Percentiles rank a stretch among this genome's conserved stretches.
phyloP scores from a whole-genome alignment of 345 rosid species.

The Streptanthus diversifolius region DNA sequence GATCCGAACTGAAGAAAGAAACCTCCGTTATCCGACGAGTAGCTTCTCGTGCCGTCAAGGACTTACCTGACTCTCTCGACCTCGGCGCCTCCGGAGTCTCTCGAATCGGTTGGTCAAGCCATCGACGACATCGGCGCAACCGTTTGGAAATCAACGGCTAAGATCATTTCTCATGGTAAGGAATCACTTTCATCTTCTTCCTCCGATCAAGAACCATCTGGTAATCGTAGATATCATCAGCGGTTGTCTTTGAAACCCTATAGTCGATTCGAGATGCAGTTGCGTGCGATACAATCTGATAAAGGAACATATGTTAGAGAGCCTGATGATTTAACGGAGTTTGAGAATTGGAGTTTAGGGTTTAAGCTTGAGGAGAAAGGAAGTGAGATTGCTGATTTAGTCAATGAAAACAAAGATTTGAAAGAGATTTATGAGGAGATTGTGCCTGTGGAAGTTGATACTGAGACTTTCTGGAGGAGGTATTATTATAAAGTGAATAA shows the following conservation, averaged over 20 bases:
- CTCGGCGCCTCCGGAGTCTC: conserved; percentile 71
- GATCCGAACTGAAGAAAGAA: conserved; percentile 68
- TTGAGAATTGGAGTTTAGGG: conserved; percentile 53
- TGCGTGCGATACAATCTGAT: conserved; percentile 52
- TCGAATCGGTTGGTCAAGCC: conserved; percentile 73
- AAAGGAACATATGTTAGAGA: conserved; percentile 44
- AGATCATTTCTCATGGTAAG: conserved; percentile 67
- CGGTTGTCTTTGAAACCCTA: conserved; percentile 36
- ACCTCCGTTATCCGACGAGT: conserved; percentile 56
- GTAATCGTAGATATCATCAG: conserved; percentile 1
- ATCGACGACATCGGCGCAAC: conserved; percentile 78
- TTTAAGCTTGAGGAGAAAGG: conserved; percentile 46
- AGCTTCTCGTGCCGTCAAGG: conserved; percentile 76
- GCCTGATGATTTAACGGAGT: conserved; percentile 54
- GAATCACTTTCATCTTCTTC: conserved; percentile 36
- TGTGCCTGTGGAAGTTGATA: conserved; percentile 48
- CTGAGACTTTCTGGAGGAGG: conserved; percentile 56
- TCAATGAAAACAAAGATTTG: conserved; percentile 36
- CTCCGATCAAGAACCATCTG: conserved; percentile 30
- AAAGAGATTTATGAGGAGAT: conserved; percentile 41
- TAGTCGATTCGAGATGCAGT: conserved; percentile 67
- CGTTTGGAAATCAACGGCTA: conserved; percentile 70
- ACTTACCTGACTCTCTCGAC: conserved; percentile 59
- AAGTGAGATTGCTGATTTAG: conserved; percentile 41
- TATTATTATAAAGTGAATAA: conserved; percentile 55